Base-by-base conservation (phyloP, 306 rosid genomes). In the Albizia julibrissin region DNA sequence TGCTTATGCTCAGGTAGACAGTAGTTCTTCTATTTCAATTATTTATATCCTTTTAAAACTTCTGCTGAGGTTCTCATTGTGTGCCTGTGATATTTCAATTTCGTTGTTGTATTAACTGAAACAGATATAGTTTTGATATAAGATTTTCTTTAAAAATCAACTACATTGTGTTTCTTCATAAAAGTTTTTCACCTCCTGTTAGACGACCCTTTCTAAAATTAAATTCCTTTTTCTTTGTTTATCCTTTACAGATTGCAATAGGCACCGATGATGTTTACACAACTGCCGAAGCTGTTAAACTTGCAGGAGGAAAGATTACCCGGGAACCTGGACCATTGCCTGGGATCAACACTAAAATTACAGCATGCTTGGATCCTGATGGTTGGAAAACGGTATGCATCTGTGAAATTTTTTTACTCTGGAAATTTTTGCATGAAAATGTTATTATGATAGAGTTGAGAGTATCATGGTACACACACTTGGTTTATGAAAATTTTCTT, bases 301-400 rank as follows among this genome's bases (percentile, higher is more conserved):
- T 96, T 24, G 85, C 84, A 0, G 99, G 94, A 65, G 99, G 98
- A 31, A 96, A 89, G 91, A 67, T 95, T 75, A 92, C 94, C 16
- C 85, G 95, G 74, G 98, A 93, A 84, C 93, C 98, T 46, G 99
- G 98, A 79, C 98, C 94, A 1, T 80, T 90, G 79, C 99, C 99
- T 69, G 97, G 94, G 26, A 76, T 89, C 39, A 89, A 68, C 86
- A 96, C 97, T 71, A 92, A 96, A 87, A 96, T 96, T 59, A 91
- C 97, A 47, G 91, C 94, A 77, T 92, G 98, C 87, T 85, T 87
- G 86, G 99, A 96, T 81, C 98, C 98, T 11, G 98, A 96, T 75
- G 99, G 98, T 47, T 96, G 99, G 99, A 96, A 96, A 62, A 74
- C 94, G 91, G 99, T 96, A 93, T 71, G 88, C 29, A 75, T 84